These are phyloP conservation scores for Ceratocystis destructans DNA, from an alignment of 2,329 filamentous ascomycete genomes.

Conservation along the genomic window DNA sequence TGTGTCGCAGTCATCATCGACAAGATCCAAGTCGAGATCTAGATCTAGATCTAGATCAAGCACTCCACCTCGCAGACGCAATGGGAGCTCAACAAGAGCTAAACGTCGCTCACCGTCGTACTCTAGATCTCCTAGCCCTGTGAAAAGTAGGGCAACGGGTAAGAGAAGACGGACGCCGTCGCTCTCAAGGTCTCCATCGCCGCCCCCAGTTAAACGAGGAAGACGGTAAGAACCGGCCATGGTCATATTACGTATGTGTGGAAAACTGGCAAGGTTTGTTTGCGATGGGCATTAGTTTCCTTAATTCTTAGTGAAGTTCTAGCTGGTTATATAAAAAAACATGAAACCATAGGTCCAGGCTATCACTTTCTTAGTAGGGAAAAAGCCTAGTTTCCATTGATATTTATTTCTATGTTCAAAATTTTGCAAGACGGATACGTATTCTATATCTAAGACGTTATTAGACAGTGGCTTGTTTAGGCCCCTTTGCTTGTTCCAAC, in stretches of 20 bases:
- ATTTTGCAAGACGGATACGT: background rate
- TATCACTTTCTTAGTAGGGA: background rate
- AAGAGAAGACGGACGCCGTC: conserved; percentile 17
- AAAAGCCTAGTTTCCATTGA: background rate
- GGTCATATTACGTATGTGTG: no score
- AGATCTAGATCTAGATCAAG: conserved; percentile 14
- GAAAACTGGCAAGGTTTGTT: no score
- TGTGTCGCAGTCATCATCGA: conserved; percentile 18
- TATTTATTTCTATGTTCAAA: conserved; percentile 5
- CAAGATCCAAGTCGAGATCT: conserved; percentile 6
- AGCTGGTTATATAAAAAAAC: background rate
- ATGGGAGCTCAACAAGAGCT: background rate
- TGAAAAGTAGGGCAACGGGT: background rate
- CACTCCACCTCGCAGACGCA: conserved; percentile 21
- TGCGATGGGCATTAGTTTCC: no score
- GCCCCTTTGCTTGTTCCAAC: conserved; percentile 8
- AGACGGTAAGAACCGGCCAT: conserved; percentile 10
- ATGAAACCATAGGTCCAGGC: background rate
- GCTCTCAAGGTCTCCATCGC: conserved; percentile 18
- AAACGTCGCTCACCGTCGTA: background rate
- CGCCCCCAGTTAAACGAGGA: conserved; percentile 19
- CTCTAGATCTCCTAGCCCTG: conserved; percentile 15
- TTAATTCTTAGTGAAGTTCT: no score
- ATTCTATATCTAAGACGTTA: background rate
- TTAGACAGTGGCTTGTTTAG: background rate